Evolutionary conservation across 352 stramenopile genomes (phyloP), one percentile per base, ranked within the genome.

Genomic region (Globisporangium rhizosaccharum): DNA sequence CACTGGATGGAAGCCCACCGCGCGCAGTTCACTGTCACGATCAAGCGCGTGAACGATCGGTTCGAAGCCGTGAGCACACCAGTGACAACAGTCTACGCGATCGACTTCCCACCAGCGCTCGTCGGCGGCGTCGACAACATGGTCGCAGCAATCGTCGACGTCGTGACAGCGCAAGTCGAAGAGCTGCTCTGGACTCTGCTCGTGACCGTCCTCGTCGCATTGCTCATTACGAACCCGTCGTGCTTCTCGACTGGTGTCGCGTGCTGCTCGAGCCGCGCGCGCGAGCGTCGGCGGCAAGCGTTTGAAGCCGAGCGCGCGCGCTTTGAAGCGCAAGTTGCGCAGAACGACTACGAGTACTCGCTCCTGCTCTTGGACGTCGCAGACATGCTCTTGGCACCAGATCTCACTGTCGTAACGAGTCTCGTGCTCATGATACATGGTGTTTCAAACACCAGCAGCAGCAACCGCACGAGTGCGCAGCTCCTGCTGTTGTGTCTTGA

Each of bases 281-380:
- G 76, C 20, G 66, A 70, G 41, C 66, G 76, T n/a, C 70, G 68
- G 18, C 63, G 77, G 12, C 51, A 56, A 12, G 54, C 71, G 3
- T 77, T 88, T 50, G 75, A 85, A 30, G 50, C 72, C 20, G 53
- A 73, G 12, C 76, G 64, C 5, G 62, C 45, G 11, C 47, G 56
- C 2, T 80, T 88, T 55, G 52, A 75, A 18, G 54, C 71, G 4
- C 70, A 87, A 61, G 72, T 88, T 2, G 75, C 73, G 0, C 83
- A 90, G 57, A 90, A 89, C 51, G 74, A 92, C 48, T 59, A 72
- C 36, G 83, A 92, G 41, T 92, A 92, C 56, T 88, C 83, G 3
- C n/a, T 72, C 15, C 39, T 92, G 20, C 61, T 90, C 4, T 65
- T 78, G 52, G 66, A 70, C 42, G 53, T 90, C 2, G 66, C 66